Percentiles rank a stretch among this genome's conserved stretches.
Evolutionary conservation across 2,329 filamentous ascomycete species (phyloP).

Genomic region (Sclerotinia minor): DNA sequence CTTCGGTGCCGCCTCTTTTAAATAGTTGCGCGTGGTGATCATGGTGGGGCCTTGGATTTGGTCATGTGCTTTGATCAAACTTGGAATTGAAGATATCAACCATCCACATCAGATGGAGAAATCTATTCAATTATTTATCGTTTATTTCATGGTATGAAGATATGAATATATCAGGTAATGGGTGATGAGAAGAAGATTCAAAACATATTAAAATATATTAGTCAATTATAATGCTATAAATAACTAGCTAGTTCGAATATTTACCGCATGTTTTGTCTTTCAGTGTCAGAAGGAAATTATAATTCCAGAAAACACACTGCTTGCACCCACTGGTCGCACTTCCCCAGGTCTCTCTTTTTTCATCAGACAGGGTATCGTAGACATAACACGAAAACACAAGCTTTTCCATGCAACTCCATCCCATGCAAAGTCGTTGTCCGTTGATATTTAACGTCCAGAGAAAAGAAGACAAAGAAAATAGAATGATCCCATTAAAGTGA

Average conservation of each 20-base stretch:
- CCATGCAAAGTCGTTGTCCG: conserved; percentile 17
- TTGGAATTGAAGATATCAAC: neutral
- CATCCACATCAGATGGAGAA: neutral
- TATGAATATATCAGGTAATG: no score
- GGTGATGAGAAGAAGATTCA: neutral
- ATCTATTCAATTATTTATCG: neutral
- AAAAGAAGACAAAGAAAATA: conserved; percentile 11
- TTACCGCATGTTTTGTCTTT: neutral
- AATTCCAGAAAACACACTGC: conserved; percentile 12
- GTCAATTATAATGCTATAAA: conserved; percentile 17
- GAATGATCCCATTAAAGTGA: conserved; percentile 13
- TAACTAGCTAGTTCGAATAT: conserved; percentile 3
- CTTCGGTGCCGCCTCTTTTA: conserved; percentile 2
- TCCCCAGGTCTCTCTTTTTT: conserved; percentile 4
- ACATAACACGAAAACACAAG: conserved; percentile 19
- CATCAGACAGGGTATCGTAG: conserved; percentile 23
- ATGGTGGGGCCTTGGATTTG: conserved; percentile 2
- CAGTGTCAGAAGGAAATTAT: neutral
- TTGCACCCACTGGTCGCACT: conserved; percentile 18
- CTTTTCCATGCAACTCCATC: conserved; percentile 25
- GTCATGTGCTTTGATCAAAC: neutral
- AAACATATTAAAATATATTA: neutral
- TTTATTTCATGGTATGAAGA: no score
- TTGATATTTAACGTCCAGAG: conserved; percentile 11
- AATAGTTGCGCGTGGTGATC: neutral